Evolutionary conservation across 1,284 basidiomycete species (phyloP).

Genomic region (Cutaneotrichosporon cavernicola): DNA sequence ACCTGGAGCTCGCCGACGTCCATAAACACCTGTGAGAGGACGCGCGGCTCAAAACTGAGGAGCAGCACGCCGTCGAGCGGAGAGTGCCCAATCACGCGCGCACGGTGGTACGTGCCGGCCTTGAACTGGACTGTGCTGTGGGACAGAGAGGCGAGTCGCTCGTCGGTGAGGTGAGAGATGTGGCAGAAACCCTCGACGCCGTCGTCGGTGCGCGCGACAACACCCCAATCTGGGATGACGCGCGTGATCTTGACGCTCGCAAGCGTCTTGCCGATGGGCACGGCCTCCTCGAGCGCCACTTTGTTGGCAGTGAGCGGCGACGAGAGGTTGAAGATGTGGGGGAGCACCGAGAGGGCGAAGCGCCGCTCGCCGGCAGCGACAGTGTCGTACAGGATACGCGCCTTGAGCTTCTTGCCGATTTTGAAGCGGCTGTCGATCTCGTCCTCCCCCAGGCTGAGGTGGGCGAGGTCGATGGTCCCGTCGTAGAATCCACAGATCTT

Average conservation of each 20-base stretch:
- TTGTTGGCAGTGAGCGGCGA: constrained; percentile 46
- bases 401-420: constrained; percentile 81
- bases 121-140: constrained; percentile 73
- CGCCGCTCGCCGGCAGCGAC: constrained; percentile 67
- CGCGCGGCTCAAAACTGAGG: constrained; percentile 75
- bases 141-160: constrained; percentile 76
- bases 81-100: constrained; percentile 86
- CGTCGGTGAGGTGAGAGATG: constrained; percentile 93
- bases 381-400: constrained; percentile 81
- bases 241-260: constrained; percentile 69
- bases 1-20: constrained; percentile 79
- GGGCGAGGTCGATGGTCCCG: constrained; percentile 82
- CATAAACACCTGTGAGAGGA: constrained; percentile 84
- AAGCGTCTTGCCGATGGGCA: constrained; percentile 71
- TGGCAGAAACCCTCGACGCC: constrained; percentile 78
- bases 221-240: constrained; percentile 77
- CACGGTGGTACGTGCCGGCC: constrained; percentile 72
- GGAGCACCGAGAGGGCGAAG: constrained; percentile 74
- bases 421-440: constrained; percentile 63
- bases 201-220: constrained; percentile 66
- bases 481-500: constrained; percentile 93
- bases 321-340: constrained; percentile 66
- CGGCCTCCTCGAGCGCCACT: constrained; percentile 58
- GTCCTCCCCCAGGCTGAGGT: constrained; percentile 60
- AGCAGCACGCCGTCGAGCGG: constrained; percentile 85